Percentiles rank a stretch among this genome's conserved stretches.
Conservation (phyloP, 2,329 filamentous ascomycete genomes). For the Exophiala sp. region DNA sequence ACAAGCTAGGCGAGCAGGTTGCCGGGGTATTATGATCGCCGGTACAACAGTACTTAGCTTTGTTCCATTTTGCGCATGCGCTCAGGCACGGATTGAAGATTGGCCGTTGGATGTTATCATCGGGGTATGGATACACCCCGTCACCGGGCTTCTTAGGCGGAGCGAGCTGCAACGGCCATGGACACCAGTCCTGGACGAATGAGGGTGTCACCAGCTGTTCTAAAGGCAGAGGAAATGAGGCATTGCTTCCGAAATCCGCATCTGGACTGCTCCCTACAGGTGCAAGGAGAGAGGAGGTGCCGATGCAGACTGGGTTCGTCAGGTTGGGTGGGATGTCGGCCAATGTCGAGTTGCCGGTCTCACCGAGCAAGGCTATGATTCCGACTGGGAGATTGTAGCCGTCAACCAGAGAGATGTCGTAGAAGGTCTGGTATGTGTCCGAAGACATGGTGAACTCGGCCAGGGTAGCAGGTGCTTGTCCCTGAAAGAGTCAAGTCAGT, state of each 20-base stretch:
- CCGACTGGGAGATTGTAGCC: conserved; percentile 65
- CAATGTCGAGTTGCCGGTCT: conserved; percentile 56
- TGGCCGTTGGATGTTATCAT: conserved; percentile 64
- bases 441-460: conserved; percentile 72
- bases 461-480: conserved; percentile 66
- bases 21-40: conserved; percentile 59
- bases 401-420: conserved; percentile 79
- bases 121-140: conserved; percentile 74
- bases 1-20: conserved; percentile 61
- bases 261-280: conserved; percentile 46
- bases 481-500: conserved; percentile 43
- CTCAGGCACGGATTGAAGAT: conserved; percentile 72
- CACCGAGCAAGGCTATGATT: conserved; percentile 35
- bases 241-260: conserved; percentile 58
- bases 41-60: conserved; percentile 67
- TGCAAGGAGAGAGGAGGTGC: conserved; percentile 56
- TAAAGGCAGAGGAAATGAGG: conserved; percentile 61
- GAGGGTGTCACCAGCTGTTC: conserved; percentile 54
- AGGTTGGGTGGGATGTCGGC: conserved; percentile 64
- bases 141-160: conserved; percentile 65
- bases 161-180: conserved; percentile 66
- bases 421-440: conserved; percentile 59
- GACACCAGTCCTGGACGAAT: conserved; percentile 65
- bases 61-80: conserved; percentile 64
- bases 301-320: conserved; percentile 71